phyloP scores from a whole-genome alignment of 108 stramenopile species.

The Skeletonema grethae region DNA sequence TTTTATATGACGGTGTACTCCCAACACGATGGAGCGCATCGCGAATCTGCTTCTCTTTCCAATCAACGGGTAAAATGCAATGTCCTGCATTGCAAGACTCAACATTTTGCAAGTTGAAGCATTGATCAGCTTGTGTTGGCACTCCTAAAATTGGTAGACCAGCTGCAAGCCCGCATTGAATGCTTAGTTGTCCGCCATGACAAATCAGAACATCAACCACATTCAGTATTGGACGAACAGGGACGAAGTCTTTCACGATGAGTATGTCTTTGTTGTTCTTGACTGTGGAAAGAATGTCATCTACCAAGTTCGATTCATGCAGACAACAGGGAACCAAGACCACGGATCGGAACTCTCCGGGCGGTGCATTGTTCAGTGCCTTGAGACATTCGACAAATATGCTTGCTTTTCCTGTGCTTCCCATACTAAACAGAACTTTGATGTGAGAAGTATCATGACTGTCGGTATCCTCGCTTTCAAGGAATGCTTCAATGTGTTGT shows the following conservation, averaged over 20 bases:
- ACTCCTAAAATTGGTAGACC: constrained; percentile 26
- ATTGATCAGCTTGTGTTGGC: constrained; percentile 15
- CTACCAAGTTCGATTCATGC: not conserved
- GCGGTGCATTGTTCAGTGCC: constrained; percentile 6
- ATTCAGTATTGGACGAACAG: constrained; percentile 6
- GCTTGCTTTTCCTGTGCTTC: constrained; percentile 6
- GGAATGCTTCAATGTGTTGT: constrained; percentile 10
- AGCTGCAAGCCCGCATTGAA: constrained; percentile 28
- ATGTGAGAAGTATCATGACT: not conserved
- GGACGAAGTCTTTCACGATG: constrained; percentile 20
- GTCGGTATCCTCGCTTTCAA: not conserved
- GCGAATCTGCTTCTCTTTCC: constrained; percentile 25
- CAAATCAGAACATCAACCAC: constrained; percentile 26
- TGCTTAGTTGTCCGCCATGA: constrained; percentile 29
- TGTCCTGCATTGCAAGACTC: constrained; percentile 13
- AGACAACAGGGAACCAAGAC: constrained; percentile 5
- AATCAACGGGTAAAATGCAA: constrained; percentile 20
- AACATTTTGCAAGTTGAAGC: constrained; percentile 22
- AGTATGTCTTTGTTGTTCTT: constrained; percentile 8
- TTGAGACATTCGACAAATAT: constrained; percentile 9
- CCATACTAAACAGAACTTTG: constrained; percentile 19
- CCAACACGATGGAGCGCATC: constrained; percentile 21
- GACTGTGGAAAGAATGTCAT: not conserved
- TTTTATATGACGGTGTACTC: not conserved
- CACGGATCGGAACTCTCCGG: constrained; percentile 12